phyloP scores from a whole-genome alignment of 352 stramenopile species.

The Globisporangium nodosum region DNA sequence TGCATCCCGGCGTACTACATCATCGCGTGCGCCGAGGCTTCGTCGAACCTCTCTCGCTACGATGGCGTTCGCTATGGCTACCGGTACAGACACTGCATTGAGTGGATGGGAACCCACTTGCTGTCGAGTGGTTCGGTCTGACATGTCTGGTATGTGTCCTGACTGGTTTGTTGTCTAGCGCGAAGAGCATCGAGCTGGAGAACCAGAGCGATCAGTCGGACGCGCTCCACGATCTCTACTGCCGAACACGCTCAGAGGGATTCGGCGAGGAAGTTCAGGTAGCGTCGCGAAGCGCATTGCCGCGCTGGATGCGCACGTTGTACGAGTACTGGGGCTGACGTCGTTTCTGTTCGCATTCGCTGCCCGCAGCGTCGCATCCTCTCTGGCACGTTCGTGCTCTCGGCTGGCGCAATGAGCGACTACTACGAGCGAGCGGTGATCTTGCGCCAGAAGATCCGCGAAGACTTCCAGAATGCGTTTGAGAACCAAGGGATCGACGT shows the following conservation, averaged over 20 bases:
- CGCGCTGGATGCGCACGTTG: not conserved
- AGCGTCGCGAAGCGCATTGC: not conserved
- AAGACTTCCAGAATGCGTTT: slow-evolving; percentile 67
- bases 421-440: slow-evolving; percentile 89
- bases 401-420: slow-evolving; percentile 76
- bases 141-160: not conserved
- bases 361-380: slow-evolving; percentile 74
- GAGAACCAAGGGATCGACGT: slow-evolving; percentile 65
- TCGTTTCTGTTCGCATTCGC: not conserved
- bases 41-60: slow-evolving; percentile 97
- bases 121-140: not conserved
- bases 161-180: slow-evolving; percentile 18
- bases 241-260: slow-evolving; percentile 78
- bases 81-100: slow-evolving; percentile 22
- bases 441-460: slow-evolving; percentile 68
- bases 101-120: not conserved
- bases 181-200: slow-evolving; percentile 42
- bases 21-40: slow-evolving; percentile 96
- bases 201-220: slow-evolving; percentile 65
- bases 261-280: slow-evolving; percentile 92
- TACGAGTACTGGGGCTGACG: not conserved
- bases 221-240: slow-evolving; percentile 83
- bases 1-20: slow-evolving; percentile 97
- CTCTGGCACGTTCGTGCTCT: slow-evolving; percentile 89
- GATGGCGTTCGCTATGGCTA: slow-evolving; percentile 93